Base-by-base conservation (phyloP, 2,329 filamentous ascomycete species). In the Sporothrix protearum region DNA sequence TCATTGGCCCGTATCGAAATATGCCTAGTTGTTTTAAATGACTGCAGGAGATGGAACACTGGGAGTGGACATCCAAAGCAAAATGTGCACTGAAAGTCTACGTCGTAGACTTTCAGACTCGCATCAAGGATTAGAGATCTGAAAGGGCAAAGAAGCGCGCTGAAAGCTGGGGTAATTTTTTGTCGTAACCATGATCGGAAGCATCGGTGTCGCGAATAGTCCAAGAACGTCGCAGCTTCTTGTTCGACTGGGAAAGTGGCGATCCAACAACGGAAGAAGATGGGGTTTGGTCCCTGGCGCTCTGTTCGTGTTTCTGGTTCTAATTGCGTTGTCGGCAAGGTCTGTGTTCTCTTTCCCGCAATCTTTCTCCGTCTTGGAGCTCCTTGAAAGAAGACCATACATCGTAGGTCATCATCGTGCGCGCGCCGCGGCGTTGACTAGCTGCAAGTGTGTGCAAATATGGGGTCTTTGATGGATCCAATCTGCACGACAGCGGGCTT, bases 241-340 rank as follows among this genome's bases (percentile, higher is more conserved):
- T 49, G 19, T 67, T 25, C 25, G 63, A 36, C 63, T 67, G 63
- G 45, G 30, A 68, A 67, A 68, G 19, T 39, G 64, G 45, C n/a
- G 47, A 68, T 68, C 64, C 16, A 68, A 68, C 64, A 22, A 39
- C 64, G 25, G 42, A 28, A 28, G 63, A 30, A 47, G 28, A 49
- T 14, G 16, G 25, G 42, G 47, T 14, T 30, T 53, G 64, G 59
- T 19, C n/a, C 42, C n/a, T 9, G 10, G 8, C 33, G 8, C 8
- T 6, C 16, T 67, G 3, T 49, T 5, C 28, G 30, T 30, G 45
- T 7, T 30, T 49, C 39, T 30, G 39, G 22, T 66, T 66, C 42
- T 47, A 4, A 6, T 10, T 16, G 14, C 16, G 22, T 28, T 53
- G 51, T 55, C 25, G 10, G 22, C 51, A 55, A 28, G 51, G 51